A percentile compares a stretch with the other conserved stretches of the same genome.
phyloP scores from a whole-genome alignment of 23 red algal species.

The Gracilaria domingensis region DNA sequence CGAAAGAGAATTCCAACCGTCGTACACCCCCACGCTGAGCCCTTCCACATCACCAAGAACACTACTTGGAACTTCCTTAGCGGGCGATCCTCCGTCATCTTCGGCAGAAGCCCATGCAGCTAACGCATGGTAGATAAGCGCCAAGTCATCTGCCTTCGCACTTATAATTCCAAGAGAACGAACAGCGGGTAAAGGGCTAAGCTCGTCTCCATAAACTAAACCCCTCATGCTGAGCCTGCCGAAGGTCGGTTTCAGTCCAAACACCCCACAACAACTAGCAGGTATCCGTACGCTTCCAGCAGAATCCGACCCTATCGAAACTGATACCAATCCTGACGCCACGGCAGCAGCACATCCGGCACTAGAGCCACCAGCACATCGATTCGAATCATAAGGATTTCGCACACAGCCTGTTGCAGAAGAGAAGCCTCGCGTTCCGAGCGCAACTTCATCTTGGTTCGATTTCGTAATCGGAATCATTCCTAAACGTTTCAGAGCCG shows the following conservation, averaged over 20 bases:
- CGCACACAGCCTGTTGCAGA: conserved; percentile 15
- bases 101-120: conserved; percentile 19
- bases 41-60: neutral
- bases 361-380: conserved; percentile 78
- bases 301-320: conserved; percentile 77
- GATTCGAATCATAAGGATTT: conserved; percentile 40
- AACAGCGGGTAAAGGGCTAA: neutral
- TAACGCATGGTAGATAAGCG: neutral
- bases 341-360: conserved; percentile 78
- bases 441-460: conserved; percentile 76
- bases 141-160: conserved; percentile 34
- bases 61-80: neutral
- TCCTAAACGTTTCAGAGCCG: conserved; percentile 44
- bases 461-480: conserved; percentile 74
- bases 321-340: conserved; percentile 56
- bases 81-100: conserved; percentile 6
- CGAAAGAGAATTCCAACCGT: conserved; percentile 8
- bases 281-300: conserved; percentile 85
- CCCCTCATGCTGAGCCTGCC: conserved; percentile 25
- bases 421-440: conserved; percentile 51
- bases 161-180: conserved; percentile 3
- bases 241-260: conserved; percentile 83
- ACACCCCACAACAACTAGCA: conserved; percentile 59
- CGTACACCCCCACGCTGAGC: conserved; percentile 1
- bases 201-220: conserved; percentile 30